Base-by-base conservation (phyloP, 352 stramenopile genomes). In the Blastocystis sp. region DNA sequence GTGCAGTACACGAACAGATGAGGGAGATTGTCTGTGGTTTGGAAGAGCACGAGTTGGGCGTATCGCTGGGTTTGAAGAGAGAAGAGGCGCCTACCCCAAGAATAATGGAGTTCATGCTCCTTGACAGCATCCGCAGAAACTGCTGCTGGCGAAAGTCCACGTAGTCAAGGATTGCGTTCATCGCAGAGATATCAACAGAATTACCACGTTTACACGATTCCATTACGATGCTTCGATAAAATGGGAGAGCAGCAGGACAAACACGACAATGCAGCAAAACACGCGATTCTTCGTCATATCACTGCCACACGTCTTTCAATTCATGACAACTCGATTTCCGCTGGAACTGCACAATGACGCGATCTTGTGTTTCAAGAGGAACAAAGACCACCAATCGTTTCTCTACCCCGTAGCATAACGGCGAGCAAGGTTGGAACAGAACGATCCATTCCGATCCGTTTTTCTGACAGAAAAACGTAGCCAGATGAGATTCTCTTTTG, bases 1-100 rank as follows among this genome's bases (percentile, higher is more conserved):
- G 1, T 19, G 66, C 74, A 84, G 24, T 68, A 28, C n/a, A 21
- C 19, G 42, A 84, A 84, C 11, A 84, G 42, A 69, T 84, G 74
- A 48, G 57, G 40, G 11, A 84, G 54, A 70, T 68, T 24, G 3
- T 84, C 74, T 6, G 60, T 63, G 7, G 74, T 84, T 11, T 84
- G 74, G 45, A 43, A 84, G 11, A 84, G 61, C 24, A 63, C 52
- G 17, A 84, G 65, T n/a, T 40, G 17, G 11, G 34, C 42, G 34
- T 69, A 61, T 54, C 24, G 10, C 74, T 84, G 59, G 2, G 28
- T 48, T 2, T 68, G 2, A 84, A 9, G 19, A 28, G 6, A 28
- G 21, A 3, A 17, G 11, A 40, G 14, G 14, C 9, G 2, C 11
- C 4, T 68, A 84, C 74, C 19, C 60, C 74, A 38, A 84, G 24